phyloP scores from a whole-genome alignment of 2,329 filamentous ascomycete genomes.

The Ophiostoma novo-ulmi region DNA sequence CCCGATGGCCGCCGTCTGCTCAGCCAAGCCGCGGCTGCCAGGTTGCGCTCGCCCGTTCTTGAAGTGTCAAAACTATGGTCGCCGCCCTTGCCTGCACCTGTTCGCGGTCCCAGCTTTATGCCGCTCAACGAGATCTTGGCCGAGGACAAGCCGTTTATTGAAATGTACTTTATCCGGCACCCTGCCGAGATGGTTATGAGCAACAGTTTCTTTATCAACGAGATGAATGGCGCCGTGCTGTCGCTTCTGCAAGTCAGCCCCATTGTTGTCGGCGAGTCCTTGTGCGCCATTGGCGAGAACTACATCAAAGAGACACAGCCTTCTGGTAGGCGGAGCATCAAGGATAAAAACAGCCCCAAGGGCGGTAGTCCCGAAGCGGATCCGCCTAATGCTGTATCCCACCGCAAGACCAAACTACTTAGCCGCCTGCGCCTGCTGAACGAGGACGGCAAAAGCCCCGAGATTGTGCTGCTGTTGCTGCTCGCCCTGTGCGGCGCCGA shows the following conservation, averaged over 20 bases:
- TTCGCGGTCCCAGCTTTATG: conserved; percentile 23
- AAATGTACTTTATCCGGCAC: conserved; percentile 27
- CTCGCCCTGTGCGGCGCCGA: conserved; percentile 29
- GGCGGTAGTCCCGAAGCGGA: conserved; percentile 3
- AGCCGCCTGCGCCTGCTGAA: conserved; percentile 22
- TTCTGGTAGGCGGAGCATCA: neutral
- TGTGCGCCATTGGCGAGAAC: conserved; percentile 27
- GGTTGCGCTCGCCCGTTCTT: conserved; percentile 17
- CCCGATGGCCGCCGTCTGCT: conserved; percentile 18
- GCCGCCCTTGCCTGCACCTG: conserved; percentile 18
- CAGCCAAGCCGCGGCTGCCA: conserved; percentile 10
- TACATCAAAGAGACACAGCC: conserved; percentile 16
- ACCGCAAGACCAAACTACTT: conserved; percentile 23
- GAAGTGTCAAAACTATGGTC: conserved; percentile 20
- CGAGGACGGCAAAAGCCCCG: conserved; percentile 23
- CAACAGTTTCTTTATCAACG: conserved; percentile 25
- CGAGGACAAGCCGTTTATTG: conserved; percentile 25
- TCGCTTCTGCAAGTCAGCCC: conserved; percentile 24
- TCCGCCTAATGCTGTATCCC: conserved; percentile 13
- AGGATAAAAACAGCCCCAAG: neutral
- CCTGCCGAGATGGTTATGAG: conserved; percentile 26
- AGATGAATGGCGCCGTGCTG: conserved; percentile 27
- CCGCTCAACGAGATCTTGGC: conserved; percentile 22
- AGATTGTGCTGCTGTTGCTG: conserved; percentile 24
- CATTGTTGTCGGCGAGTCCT: conserved; percentile 23